These are phyloP conservation scores for Myrica gale DNA, from an alignment of 306 rosid species.

Conservation along the genomic window DNA sequence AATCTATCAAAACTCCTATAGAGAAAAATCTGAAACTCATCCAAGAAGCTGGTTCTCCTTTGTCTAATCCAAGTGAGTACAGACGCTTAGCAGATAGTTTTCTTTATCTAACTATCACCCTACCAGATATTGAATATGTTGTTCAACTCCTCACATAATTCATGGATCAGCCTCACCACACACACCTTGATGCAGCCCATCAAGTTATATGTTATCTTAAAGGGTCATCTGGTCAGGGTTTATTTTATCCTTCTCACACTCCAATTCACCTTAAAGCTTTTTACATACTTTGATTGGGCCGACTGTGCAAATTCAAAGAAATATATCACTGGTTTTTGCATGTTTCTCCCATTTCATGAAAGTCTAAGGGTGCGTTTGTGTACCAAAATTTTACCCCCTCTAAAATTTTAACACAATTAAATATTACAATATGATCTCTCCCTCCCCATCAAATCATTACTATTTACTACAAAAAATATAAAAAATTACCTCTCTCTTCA, in stretches of 20 bases:
- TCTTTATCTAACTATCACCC: neutral
- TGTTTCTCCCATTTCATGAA: no score
- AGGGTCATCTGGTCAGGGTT: neutral
- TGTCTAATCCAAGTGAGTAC: neutral
- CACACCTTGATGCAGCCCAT: neutral
- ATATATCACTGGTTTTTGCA: neutral
- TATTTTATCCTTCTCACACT: neutral
- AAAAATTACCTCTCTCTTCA: no score
- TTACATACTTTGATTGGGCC: neutral
- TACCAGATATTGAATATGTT: neutral
- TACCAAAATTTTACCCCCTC: no score
- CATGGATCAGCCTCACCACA: neutral
- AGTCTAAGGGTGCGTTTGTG: rapidly evolving
- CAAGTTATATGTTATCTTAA: neutral
- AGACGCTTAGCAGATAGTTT: neutral
- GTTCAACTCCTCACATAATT: neutral
- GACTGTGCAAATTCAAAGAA: neutral
- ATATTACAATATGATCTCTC: no score
- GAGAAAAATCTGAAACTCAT: no score
- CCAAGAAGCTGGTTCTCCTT: rapidly evolving
- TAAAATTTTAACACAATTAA: no score
- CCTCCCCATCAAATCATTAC: no score
- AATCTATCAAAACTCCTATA: neutral
- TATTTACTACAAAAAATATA: no score
- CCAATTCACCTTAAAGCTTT: neutral